Conservation (phyloP, 768 basidiomycete genomes). For the Amanita molliuscula region DNA sequence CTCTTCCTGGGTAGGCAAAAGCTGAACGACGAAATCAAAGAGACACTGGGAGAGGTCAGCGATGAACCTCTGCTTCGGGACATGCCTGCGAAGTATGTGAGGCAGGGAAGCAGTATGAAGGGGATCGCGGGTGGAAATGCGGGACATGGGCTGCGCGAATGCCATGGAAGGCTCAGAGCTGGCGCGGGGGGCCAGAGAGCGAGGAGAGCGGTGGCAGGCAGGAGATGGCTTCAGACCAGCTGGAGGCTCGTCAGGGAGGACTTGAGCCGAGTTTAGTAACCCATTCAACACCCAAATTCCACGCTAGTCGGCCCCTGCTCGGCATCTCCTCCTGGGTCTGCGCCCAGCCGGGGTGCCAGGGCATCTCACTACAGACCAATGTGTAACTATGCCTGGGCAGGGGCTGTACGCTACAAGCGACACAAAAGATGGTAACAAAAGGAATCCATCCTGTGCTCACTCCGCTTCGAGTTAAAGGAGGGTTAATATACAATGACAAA, state of each 20-base stretch:
- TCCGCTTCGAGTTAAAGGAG: too few relatives aligned
- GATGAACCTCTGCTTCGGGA: constrained; percentile 54
- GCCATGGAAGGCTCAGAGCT: constrained; percentile 1
- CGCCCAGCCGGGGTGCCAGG: too few relatives aligned
- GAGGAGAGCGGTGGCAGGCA: neutral
- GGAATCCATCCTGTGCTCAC: too few relatives aligned
- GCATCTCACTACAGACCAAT: too few relatives aligned
- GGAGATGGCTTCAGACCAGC: constrained; percentile 1
- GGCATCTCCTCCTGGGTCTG: neutral
- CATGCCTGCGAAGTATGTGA: constrained; percentile 19
- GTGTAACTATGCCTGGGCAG: too few relatives aligned
- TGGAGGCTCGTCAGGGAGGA: constrained; percentile 2
- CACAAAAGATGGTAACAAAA: too few relatives aligned
- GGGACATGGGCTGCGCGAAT: neutral
- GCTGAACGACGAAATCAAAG: constrained; percentile 89
- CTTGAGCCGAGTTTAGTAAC: constrained; percentile 1
- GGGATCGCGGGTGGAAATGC: constrained; percentile 1
- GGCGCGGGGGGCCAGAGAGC: neutral
- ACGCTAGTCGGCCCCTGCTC: constrained; percentile 1
- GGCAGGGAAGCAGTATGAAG: neutral
- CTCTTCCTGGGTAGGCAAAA: constrained; percentile 84
- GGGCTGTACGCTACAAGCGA: too few relatives aligned
- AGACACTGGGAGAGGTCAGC: constrained; percentile 82
- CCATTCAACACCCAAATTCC: neutral
- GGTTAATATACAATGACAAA: too few relatives aligned